Evolutionary conservation across 2,329 filamentous ascomycete genomes (phyloP), one percentile per base, ranked within the genome.

Genomic region (Leptosphaerulina australis): DNA sequence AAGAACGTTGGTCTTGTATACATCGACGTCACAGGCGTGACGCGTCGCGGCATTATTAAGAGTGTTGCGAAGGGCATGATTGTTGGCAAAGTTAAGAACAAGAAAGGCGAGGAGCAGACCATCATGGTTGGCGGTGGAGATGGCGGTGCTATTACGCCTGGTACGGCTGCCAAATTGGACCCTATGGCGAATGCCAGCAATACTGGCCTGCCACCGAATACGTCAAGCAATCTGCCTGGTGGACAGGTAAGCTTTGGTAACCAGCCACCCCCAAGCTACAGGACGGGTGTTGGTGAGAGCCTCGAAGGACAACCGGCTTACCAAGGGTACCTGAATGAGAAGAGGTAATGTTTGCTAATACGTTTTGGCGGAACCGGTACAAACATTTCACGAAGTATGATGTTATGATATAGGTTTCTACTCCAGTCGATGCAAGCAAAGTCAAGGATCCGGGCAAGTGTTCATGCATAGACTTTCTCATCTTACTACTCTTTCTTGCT

Each of bases 1-100:
- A 96, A 94, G 80, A 99, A 97, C 60, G 94, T 97, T 6, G 94
- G 92, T 5, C 80, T 99, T 21, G 94, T 99, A 24, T 99, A 99
- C 70, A 96, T 99, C 53, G 94, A 99, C 64, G 93, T 95, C 1
- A 88, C 92, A 0, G 94, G 94, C 26, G 94, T 99, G 1, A 96
- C 90, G 46, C 82, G 94, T 31, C 85, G 87, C 54, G 94, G 94
- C 0, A 85, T 99, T 33, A 83, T 99, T 69, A 99, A 97, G 79
- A 90, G 88, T 31, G 94, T 97, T 1, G 94, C 92, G 15, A 97
- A 96, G 78, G 72, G 94, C 30, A 97, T 99, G 94, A 87, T 95
- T 0, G 86, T 95, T 4, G 90, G 90, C 26, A 86, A 85, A 58
- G 89, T 93, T 38, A 86, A 85, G 59, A 88, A 93, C 48, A 83